These are phyloP conservation scores for Septoria petroselini DNA, from an alignment of 2,329 filamentous ascomycete genomes.

Conservation along the genomic window DNA sequence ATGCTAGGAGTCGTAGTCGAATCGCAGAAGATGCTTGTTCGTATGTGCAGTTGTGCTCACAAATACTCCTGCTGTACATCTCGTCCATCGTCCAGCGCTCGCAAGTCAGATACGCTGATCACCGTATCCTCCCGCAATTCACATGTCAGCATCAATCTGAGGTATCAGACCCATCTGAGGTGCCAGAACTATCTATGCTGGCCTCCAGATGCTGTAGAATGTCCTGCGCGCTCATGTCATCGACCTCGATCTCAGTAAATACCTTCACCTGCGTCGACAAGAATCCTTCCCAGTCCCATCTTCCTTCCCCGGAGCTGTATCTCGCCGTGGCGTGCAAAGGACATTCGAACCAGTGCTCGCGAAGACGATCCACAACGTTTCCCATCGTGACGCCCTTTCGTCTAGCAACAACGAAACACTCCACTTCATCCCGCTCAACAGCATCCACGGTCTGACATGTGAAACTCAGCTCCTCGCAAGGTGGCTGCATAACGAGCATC, in stretches of 20 bases:
- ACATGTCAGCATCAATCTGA: too few relatives aligned
- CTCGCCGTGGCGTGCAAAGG: not conserved
- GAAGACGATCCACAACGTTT: not conserved
- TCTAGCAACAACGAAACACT: not conserved
- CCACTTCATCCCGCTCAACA: too few relatives aligned
- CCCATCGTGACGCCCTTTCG: not conserved
- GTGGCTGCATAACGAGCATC: constrained; percentile 10
- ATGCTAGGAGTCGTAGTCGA: too few relatives aligned
- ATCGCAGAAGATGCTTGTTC: too few relatives aligned
- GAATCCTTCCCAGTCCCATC: not conserved
- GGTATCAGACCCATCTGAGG: too few relatives aligned
- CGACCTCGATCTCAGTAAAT: not conserved
- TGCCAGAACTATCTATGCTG: too few relatives aligned
- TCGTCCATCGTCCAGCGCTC: too few relatives aligned
- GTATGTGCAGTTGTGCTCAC: too few relatives aligned
- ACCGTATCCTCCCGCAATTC: too few relatives aligned
- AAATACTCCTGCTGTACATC: too few relatives aligned
- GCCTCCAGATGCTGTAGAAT: not conserved
- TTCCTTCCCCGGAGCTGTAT: not conserved
- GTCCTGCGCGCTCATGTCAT: not conserved
- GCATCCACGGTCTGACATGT: not conserved
- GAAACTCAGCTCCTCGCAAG: not conserved
- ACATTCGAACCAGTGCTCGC: not conserved
- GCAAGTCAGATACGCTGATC: too few relatives aligned
- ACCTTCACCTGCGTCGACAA: not conserved